Conservation (phyloP, 2,329 filamentous ascomycete genomes). For the Lachnellula occidentalis region DNA sequence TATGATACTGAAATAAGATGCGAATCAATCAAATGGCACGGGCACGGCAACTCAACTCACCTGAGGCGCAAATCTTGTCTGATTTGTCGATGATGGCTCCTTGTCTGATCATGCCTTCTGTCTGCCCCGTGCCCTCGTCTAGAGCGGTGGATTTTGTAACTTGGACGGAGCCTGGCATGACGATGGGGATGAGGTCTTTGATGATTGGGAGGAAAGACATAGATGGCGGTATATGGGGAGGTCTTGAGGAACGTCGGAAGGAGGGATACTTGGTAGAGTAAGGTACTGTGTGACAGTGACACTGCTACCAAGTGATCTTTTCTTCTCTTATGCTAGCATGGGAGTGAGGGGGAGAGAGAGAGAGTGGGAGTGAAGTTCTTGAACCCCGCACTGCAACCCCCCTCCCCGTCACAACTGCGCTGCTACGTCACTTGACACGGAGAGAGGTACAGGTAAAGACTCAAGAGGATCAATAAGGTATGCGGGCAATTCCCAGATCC, state of each 20-base stretch:
- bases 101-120: constrained; percentile 44
- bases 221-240: not conserved
- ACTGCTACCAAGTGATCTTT: not conserved
- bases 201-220: constrained; percentile 52
- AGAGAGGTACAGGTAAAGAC: too few relatives aligned
- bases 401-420: too few relatives aligned
- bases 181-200: constrained; percentile 54
- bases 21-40: not conserved
- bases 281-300: too few relatives aligned
- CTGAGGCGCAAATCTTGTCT: constrained; percentile 61
- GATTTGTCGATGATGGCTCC: constrained; percentile 59
- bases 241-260: not conserved
- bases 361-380: too few relatives aligned
- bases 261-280: not conserved
- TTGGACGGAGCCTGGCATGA: constrained; percentile 52
- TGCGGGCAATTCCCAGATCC: too few relatives aligned
- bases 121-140: constrained; percentile 40
- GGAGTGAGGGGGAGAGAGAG: too few relatives aligned
- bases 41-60: too few relatives aligned
- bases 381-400: too few relatives aligned
- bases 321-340: too few relatives aligned
- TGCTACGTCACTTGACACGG: too few relatives aligned
- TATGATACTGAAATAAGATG: too few relatives aligned
- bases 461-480: too few relatives aligned
- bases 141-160: constrained; percentile 46